These are phyloP conservation scores for Ceratocystis albifundus DNA, from an alignment of 2,329 filamentous ascomycete species.

Conservation along the genomic window DNA sequence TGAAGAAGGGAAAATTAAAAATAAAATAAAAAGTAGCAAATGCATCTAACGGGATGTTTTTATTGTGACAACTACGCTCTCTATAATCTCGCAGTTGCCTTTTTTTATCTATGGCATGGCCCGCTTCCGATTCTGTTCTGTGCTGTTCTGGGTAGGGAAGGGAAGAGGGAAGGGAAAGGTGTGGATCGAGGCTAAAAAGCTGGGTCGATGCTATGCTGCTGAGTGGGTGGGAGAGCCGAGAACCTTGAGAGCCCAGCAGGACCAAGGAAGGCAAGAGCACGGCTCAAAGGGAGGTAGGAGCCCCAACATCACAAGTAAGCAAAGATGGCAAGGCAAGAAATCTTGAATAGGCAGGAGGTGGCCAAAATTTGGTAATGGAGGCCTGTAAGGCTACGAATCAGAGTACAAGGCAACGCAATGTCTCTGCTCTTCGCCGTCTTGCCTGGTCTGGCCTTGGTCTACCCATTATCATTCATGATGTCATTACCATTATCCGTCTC, in stretches of 20 bases:
- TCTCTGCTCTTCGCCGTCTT: background rate
- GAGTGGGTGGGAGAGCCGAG: conserved; percentile 5
- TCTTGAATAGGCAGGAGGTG: background rate
- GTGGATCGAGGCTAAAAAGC: too few species aligned
- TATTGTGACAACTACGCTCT: conserved; percentile 13
- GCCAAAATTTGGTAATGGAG: too few species aligned
- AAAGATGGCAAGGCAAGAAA: background rate
- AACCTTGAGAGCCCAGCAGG: background rate
- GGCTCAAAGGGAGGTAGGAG: conserved; percentile 8
- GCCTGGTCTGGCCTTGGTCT: too few species aligned
- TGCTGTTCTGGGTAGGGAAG: background rate
- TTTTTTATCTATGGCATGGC: background rate
- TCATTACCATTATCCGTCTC: background rate
- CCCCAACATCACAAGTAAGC: background rate
- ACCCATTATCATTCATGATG: background rate
- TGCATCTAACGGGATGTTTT: conserved; percentile 12
- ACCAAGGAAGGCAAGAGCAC: conserved; percentile 11
- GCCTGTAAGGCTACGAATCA: too few species aligned
- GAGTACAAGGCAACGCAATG: background rate
- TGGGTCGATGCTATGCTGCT: background rate
- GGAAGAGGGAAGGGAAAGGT: too few species aligned
- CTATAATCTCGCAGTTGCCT: conserved; percentile 8
- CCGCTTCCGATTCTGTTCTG: background rate
- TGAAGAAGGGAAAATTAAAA: background rate
- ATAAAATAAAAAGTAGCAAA: conserved; percentile 3